Percentiles rank a stretch among this genome's conserved stretches.
Conservation (phyloP, 768 basidiomycete genomes). For the Sporobolomyces roseus region DNA sequence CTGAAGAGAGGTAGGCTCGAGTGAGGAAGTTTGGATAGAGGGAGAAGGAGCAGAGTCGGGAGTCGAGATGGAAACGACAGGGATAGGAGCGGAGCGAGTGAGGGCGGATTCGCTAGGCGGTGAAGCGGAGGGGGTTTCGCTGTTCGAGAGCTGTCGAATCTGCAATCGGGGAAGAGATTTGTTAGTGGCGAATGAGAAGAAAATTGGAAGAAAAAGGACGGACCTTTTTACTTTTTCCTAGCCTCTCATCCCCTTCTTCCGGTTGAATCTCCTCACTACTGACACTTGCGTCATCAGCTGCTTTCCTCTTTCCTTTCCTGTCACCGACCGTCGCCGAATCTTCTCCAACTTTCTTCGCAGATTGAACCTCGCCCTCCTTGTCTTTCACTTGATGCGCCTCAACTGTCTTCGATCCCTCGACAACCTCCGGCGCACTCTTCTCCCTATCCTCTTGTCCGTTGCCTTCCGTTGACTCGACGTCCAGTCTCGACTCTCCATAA, state of each 20-base stretch:
- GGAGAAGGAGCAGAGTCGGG: background rate
- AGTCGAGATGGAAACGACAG: background rate
- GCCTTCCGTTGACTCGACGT: background rate
- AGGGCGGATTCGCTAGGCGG: background rate
- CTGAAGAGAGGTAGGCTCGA: background rate
- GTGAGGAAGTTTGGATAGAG: background rate
- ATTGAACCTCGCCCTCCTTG: background rate
- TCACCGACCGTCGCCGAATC: background rate
- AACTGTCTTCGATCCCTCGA: background rate
- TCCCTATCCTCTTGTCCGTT: too few relatives aligned
- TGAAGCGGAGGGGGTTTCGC: background rate
- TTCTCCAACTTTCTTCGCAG: background rate
- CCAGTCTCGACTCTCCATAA: background rate
- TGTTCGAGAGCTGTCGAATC: background rate
- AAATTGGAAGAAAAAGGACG: too few relatives aligned
- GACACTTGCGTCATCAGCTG: too few relatives aligned
- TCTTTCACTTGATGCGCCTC: background rate
- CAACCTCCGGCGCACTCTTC: too few relatives aligned
- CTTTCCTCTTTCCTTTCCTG: background rate
- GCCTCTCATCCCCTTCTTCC: too few relatives aligned
- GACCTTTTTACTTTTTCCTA: too few relatives aligned
- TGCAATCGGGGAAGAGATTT: too few relatives aligned
- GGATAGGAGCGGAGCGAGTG: background rate
- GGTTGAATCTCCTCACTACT: too few relatives aligned
- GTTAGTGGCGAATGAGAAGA: too few relatives aligned